A percentile compares a stretch with the other conserved stretches of the same genome.
phyloP scores from a whole-genome alignment of 805 yeast genomes.

The Peterozyma xylosa region DNA sequence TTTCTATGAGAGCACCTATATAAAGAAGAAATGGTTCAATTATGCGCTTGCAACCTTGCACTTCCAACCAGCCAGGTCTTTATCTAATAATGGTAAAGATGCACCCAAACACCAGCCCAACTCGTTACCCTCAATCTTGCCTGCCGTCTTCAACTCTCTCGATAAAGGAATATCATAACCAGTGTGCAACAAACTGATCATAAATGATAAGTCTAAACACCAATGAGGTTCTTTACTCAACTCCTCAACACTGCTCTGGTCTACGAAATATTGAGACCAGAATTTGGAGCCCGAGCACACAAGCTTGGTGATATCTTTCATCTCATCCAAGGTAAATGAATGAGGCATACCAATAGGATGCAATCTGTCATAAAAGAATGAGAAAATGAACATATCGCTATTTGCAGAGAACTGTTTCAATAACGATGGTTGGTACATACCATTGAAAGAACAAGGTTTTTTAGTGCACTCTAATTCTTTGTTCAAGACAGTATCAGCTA shows the following conservation, averaged over 20 bases:
- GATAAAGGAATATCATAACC: constrained; percentile 92
- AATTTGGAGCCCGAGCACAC: constrained; percentile 80
- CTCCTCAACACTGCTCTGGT: constrained; percentile 59
- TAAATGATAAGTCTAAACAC: constrained; percentile 90
- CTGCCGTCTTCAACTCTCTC: constrained; percentile 89
- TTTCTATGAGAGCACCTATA: no score
- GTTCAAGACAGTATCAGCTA: constrained; percentile 77
- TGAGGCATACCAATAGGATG: constrained; percentile 92
- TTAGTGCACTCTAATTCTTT: constrained; percentile 71
- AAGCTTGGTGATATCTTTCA: constrained; percentile 68
- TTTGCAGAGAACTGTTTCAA: constrained; percentile 63
- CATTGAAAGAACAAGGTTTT: constrained; percentile 92
- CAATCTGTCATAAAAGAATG: constrained; percentile 93
- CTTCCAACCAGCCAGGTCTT: constrained; percentile 54
- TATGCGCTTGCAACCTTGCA: constrained; percentile 34
- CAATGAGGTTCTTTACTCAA: constrained; percentile 80
- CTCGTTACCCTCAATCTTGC: constrained; percentile 82
- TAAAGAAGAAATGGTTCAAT: background rate
- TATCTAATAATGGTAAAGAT: constrained; percentile 79
- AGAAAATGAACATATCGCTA: constrained; percentile 82
- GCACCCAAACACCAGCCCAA: constrained; percentile 99
- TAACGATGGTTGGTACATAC: constrained; percentile 93
- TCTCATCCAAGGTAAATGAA: constrained; percentile 78
- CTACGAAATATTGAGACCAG: constrained; percentile 62
- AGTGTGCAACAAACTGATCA: constrained; percentile 84